A percentile compares a stretch with the other conserved stretches of the same genome.
phyloP scores from a whole-genome alignment of 2,329 filamentous ascomycete species.

The Helminthosporium solani region DNA sequence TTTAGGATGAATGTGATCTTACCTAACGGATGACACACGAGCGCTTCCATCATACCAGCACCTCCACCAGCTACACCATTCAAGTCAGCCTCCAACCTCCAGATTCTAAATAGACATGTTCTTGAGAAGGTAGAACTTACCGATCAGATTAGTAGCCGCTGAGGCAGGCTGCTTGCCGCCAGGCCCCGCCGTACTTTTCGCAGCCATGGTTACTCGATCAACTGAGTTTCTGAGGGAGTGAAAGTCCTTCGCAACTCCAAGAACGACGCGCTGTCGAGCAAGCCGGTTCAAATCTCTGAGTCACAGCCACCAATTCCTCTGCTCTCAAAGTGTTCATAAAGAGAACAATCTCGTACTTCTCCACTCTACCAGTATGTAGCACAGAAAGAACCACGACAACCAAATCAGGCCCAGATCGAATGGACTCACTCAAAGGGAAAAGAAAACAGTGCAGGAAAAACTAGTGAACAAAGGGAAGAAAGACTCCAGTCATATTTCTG shows the following conservation, averaged over 20 bases:
- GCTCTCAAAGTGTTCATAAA: slow-evolving; percentile 16
- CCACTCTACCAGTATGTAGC: neutral
- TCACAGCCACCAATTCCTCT: slow-evolving; percentile 15
- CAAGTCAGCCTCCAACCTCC: slow-evolving; percentile 13
- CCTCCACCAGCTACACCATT: slow-evolving; percentile 77
- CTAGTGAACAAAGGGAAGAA: slow-evolving; percentile 11
- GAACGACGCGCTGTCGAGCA: slow-evolving; percentile 17
- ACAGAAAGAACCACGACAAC: slow-evolving; percentile 11
- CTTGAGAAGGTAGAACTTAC: slow-evolving; percentile 51
- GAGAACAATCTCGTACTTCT: slow-evolving; percentile 15
- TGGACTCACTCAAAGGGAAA: slow-evolving; percentile 6
- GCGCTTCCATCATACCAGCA: slow-evolving; percentile 98
- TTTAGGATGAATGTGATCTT: slow-evolving; percentile 37
- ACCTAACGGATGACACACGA: slow-evolving; percentile 93
- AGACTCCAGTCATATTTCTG: slow-evolving; percentile 28
- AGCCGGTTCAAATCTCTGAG: too few relatives aligned
- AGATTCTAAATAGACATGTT: neutral
- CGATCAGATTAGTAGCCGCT: slow-evolving; percentile 86
- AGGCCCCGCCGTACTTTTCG: slow-evolving; percentile 57
- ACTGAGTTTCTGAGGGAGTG: slow-evolving; percentile 7
- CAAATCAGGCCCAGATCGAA: slow-evolving; percentile 5
- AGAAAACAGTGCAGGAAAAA: slow-evolving; percentile 6
- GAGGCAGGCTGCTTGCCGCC: slow-evolving; percentile 76
- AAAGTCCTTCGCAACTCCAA: slow-evolving; percentile 1
- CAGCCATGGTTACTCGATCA: slow-evolving; percentile 52